Conservation (phyloP, 78 protist genomes). For the Tieghemostelium lacteum region DNA sequence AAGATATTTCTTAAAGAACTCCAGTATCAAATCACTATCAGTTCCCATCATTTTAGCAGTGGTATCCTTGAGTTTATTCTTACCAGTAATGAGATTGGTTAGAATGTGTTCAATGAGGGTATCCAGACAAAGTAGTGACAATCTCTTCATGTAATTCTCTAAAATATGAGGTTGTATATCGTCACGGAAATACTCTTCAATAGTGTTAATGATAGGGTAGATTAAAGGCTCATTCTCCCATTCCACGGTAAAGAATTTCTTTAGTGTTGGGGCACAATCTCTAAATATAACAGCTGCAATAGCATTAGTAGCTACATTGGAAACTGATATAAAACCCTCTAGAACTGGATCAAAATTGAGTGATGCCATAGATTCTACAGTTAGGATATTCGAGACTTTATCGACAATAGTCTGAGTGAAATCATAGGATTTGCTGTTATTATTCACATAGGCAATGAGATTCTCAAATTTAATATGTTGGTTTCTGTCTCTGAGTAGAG, state of each 20-base stretch:
- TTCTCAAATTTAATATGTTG: constrained; percentile 70
- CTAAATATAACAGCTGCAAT: constrained; percentile 27
- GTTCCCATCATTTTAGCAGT: constrained; percentile 14
- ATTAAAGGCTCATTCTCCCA: constrained; percentile 51
- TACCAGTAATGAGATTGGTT: constrained; percentile 48
- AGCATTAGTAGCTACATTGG: constrained; percentile 46
- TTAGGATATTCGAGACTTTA: constrained; percentile 57
- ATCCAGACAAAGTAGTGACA: constrained; percentile 54
- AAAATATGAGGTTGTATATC: constrained; percentile 60
- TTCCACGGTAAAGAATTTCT: constrained; percentile 28
- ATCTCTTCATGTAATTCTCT: constrained; percentile 65
- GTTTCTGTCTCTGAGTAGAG: constrained; percentile 22
- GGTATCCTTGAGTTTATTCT: constrained; percentile 36
- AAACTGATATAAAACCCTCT: constrained; percentile 39
- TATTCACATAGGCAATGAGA: constrained; percentile 61
- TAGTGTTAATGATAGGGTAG: constrained; percentile 63
- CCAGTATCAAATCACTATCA: constrained; percentile 59
- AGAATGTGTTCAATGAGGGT: constrained; percentile 55
- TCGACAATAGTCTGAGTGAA: constrained; percentile 16
- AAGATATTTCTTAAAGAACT: constrained; percentile 69
- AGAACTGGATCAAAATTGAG: constrained; percentile 62
- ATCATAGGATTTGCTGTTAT: constrained; percentile 48
- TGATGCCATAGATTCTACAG: constrained; percentile 24
- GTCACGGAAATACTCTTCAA: constrained; percentile 49
- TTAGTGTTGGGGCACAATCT: constrained; percentile 41